A percentile compares a stretch with the other conserved stretches of the same genome.
phyloP scores from a whole-genome alignment of 345 rosid genomes.

The Microthlaspi erraticum region DNA sequence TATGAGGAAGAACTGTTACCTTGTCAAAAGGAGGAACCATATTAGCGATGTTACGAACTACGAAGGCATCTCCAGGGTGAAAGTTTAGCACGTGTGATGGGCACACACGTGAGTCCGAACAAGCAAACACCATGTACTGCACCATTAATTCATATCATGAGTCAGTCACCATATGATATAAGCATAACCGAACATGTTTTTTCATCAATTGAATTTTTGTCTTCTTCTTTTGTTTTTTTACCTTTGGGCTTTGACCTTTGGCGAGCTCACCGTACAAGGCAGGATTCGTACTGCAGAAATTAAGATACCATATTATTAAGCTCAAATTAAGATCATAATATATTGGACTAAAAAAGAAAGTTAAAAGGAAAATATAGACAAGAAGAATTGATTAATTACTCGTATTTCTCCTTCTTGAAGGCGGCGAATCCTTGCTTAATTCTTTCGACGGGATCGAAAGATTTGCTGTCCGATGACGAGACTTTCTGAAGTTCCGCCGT shows the following conservation, averaged over 20 bases:
- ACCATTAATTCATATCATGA: constrained; percentile 9
- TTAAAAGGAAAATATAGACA: no score
- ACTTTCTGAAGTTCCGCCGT: constrained; percentile 64
- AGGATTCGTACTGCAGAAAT: constrained; percentile 64
- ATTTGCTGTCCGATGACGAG: constrained; percentile 41
- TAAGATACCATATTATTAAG: not conserved
- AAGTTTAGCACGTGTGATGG: constrained; percentile 87
- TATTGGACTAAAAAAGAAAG: no score
- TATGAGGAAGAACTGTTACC: constrained; percentile 43
- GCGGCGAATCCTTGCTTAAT: constrained; percentile 71
- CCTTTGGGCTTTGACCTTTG: constrained; percentile 93
- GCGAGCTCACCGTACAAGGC: constrained; percentile 72
- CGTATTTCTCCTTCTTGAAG: constrained; percentile 81
- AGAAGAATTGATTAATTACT: constrained; percentile 46
- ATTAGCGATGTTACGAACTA: constrained; percentile 88
- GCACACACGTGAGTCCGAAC: constrained; percentile 96
- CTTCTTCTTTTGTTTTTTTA: constrained; percentile 23
- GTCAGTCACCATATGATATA: not conserved
- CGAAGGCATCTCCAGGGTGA: constrained; percentile 94
- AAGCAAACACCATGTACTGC: constrained; percentile 94
- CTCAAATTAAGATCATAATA: no score
- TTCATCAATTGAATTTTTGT: not conserved
- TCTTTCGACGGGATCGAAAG: constrained; percentile 59
- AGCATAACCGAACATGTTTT: no score
- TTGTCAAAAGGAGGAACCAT: constrained; percentile 85